Base-by-base conservation (phyloP, 305 asterid genomes). In the Euphrasia arctica region DNA sequence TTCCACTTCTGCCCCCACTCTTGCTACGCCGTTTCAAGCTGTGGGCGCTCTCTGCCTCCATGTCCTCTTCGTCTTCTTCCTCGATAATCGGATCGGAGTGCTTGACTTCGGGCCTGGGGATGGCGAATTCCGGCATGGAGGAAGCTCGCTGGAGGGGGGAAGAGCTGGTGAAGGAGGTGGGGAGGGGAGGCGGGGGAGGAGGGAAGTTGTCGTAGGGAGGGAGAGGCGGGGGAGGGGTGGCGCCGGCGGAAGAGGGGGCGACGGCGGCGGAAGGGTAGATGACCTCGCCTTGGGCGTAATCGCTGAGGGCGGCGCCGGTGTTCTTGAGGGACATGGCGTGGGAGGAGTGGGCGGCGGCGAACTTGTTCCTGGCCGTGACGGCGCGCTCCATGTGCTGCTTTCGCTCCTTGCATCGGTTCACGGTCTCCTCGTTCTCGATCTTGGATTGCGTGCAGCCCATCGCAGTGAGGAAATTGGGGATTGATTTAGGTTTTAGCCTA, bases 391-490 rank as follows among this genome's bases (percentile, higher is more conserved):
- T 88, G 74, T 67, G 70, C 66, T 48, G 82, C 81, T 82, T 88
- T 28, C 99, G 85, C 22, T 93, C 97, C 71, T 77, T 90, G 85
- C 99, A 93, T 82, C 99, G 79, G 5, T 65, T 79, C 18, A 93
- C 96, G 12, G 91, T 81, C 79, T 93, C 99, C 63, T 93, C 97
- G 76, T 85, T 86, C 75, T 93, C 99, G 93, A 93, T 88, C 86
- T 86, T 90, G 42, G 99, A 88, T 72, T 93, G 97, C 49, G 79
- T 61, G 79, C 99, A 93, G 55, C 99, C 99, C 99, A 93, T 93
- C 29, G 75, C 18, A 13, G 22, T 18, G 22, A 18, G 22, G 48
- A 7, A 27, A 52, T 10, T 0, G 12, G 48, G 62, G 22, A 18
- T 18, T 18, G 67, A 62, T 69, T 67, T 42, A 51, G 76, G 70